Evolutionary conservation across 2,329 filamentous ascomycete species (phyloP).

Genomic region (Rutstroemia sp.): DNA sequence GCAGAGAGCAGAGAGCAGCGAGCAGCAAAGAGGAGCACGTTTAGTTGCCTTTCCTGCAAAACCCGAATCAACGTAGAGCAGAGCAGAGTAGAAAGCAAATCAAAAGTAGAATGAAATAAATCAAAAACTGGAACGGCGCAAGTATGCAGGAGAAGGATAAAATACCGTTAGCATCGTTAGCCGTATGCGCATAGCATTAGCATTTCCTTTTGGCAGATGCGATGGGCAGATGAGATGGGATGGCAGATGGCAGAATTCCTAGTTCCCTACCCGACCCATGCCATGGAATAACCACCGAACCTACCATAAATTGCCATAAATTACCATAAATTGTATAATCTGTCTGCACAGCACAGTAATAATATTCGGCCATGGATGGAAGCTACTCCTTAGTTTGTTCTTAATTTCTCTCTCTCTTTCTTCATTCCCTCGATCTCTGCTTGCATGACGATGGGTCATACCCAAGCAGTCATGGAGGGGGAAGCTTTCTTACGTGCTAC

Average conservation of each 20-base stretch:
- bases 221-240: neutral
- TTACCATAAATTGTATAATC: too few relatives aligned
- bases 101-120: neutral
- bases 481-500: constrained; percentile 2
- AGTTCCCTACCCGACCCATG: too few relatives aligned
- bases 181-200: too few relatives aligned
- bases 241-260: neutral
- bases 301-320: too few relatives aligned
- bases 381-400: neutral
- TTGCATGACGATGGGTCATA: neutral
- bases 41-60: neutral
- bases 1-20: too few relatives aligned
- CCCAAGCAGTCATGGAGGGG: neutral
- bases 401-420: too few relatives aligned
- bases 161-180: neutral
- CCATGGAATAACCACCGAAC: too few relatives aligned
- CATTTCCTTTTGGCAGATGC: neutral
- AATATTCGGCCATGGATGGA: neutral
- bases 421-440: too few relatives aligned
- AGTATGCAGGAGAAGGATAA: neutral
- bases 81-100: neutral
- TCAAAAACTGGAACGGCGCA: neutral
- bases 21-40: neutral
- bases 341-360: too few relatives aligned
- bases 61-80: neutral